Conservation (phyloP, 2,329 filamentous ascomycete species). For the Blastomyces emzantsi region DNA sequence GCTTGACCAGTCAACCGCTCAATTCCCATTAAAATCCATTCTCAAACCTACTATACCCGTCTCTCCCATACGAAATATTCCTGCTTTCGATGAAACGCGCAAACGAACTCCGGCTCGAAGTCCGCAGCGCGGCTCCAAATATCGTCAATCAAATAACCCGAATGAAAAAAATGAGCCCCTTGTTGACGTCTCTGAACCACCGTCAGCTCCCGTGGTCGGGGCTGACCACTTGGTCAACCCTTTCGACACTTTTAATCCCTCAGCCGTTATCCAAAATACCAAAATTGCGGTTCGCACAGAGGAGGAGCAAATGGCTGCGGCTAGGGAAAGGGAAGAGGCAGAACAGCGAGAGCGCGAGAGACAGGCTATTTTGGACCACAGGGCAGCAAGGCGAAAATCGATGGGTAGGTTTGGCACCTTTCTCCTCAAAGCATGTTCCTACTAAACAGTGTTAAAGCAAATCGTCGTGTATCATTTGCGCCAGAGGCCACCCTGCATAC, state of each 20-base stretch:
- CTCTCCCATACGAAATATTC: slow-evolving; percentile 57
- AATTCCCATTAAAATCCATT: slow-evolving; percentile 54
- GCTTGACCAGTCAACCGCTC: slow-evolving; percentile 31
- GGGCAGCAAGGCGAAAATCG: slow-evolving; percentile 86
- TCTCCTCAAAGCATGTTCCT: background rate
- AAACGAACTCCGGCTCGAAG: slow-evolving; percentile 33
- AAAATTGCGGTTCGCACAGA: slow-evolving; percentile 56
- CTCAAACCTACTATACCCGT: slow-evolving; percentile 66
- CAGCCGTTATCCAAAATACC: slow-evolving; percentile 35
- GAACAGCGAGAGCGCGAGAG: slow-evolving; percentile 51
- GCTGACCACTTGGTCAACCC: slow-evolving; percentile 40
- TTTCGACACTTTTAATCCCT: slow-evolving; percentile 38
- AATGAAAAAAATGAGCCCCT: slow-evolving; percentile 24
- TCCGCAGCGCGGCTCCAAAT: slow-evolving; percentile 15
- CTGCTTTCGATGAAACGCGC: slow-evolving; percentile 48
- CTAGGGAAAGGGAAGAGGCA: slow-evolving; percentile 59
- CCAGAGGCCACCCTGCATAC: slow-evolving; percentile 96
- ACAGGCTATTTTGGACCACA: slow-evolving; percentile 55
- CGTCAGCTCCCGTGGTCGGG: slow-evolving; percentile 25
- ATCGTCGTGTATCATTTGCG: slow-evolving; percentile 90
- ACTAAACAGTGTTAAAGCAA: slow-evolving; percentile 43
- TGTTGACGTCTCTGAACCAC: slow-evolving; percentile 38
- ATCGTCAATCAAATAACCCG: slow-evolving; percentile 1
- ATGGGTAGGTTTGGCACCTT: slow-evolving; percentile 44
- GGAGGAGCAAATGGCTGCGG: slow-evolving; percentile 61